phyloP scores from a whole-genome alignment of 2,329 filamentous ascomycete species.

The Fusarium solani-melongenae region DNA sequence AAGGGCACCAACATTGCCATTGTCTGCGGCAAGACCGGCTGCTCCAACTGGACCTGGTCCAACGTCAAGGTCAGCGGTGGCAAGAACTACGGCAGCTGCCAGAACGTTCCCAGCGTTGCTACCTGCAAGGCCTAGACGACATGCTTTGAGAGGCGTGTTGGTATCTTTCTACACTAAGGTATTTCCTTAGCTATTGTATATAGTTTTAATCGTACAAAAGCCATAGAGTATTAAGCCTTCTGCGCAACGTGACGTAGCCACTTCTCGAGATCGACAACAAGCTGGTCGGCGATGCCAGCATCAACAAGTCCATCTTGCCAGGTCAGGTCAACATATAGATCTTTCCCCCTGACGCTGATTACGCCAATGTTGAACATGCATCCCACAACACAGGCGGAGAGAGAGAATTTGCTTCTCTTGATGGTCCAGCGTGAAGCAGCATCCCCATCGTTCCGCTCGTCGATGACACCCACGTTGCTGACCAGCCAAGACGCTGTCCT shows the following conservation, averaged over 20 bases:
- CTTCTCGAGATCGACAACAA: background rate
- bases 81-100: conserved; percentile 49
- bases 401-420: background rate
- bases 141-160: background rate
- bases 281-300: background rate
- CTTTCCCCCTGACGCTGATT: background rate
- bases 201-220: background rate
- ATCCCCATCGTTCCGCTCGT: background rate
- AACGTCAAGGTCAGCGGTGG: conserved; percentile 63
- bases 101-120: conserved; percentile 44
- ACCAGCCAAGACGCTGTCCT: background rate
- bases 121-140: conserved; percentile 15
- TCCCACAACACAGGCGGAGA: background rate
- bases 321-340: background rate
- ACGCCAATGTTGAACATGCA: background rate
- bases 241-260: background rate
- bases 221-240: background rate
- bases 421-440: background rate
- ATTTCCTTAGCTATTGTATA: background rate
- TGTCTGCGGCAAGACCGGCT: conserved; percentile 59
- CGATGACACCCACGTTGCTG: background rate
- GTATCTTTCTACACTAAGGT: background rate
- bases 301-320: background rate
- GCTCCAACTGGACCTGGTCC: conserved; percentile 64
- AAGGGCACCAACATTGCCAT: conserved; percentile 60